Evolutionary conservation across 192 early-diverging fungal genomes (phyloP).

Genomic region (Funneliformis mosseae): DNA sequence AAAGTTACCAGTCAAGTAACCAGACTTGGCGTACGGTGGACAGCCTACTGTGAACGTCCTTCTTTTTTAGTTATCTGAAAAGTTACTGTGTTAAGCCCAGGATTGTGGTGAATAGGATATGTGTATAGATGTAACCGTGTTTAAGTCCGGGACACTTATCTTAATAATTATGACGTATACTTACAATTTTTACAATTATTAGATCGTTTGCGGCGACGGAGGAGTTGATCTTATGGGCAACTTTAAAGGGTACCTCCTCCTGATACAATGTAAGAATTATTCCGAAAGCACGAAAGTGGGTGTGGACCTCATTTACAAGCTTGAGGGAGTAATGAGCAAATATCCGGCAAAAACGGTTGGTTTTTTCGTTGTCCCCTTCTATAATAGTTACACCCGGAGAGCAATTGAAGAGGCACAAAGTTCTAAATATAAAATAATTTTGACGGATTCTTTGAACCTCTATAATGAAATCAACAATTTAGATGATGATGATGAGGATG

Average conservation of each 20-base stretch:
- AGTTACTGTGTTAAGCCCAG: not conserved
- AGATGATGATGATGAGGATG: not conserved
- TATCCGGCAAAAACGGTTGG: not conserved
- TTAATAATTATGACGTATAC: conserved; percentile 11
- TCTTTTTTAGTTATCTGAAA: not conserved
- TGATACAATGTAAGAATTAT: conserved; percentile 2
- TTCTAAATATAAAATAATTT: not conserved
- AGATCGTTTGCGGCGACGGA: not conserved
- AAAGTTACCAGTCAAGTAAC: no score
- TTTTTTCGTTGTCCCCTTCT: not conserved
- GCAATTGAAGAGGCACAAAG: not conserved
- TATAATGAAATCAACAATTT: not conserved
- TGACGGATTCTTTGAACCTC: not conserved
- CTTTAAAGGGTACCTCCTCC: not conserved
- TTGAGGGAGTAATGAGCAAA: no score
- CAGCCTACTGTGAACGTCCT: no score
- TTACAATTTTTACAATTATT: not conserved
- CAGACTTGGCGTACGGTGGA: no score
- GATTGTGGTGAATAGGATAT: not conserved
- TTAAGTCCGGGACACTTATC: not conserved
- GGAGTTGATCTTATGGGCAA: not conserved
- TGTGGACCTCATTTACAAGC: not conserved
- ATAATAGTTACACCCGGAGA: not conserved
- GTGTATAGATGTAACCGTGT: not conserved
- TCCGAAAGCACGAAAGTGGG: not conserved